phyloP scores from a whole-genome alignment of 352 stramenopile genomes.

The Globisporangium alternatum region DNA sequence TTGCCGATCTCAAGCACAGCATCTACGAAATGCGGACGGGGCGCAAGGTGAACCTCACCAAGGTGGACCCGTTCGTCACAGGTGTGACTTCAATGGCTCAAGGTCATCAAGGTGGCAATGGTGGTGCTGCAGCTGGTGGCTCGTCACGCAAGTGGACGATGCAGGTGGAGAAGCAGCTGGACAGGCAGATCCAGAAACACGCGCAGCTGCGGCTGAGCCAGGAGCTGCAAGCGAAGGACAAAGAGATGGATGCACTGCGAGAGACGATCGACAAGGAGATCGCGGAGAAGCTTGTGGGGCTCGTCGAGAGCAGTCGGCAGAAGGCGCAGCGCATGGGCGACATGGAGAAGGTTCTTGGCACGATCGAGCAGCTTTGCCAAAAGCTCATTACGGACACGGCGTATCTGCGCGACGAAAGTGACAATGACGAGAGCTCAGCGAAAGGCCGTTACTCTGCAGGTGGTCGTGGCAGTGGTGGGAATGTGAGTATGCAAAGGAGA shows the following conservation, averaged over 20 bases:
- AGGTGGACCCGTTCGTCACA: conserved; percentile 47
- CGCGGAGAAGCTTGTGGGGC: conserved; percentile 30
- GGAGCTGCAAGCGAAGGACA: conserved; percentile 18
- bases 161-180: conserved; percentile 38
- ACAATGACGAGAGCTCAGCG: conserved; percentile 13
- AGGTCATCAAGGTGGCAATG: background rate
- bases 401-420: conserved; percentile 32
- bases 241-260: conserved; percentile 21
- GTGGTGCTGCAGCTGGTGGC: conserved; percentile 6
- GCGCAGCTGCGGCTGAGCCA: conserved; percentile 15
- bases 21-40: conserved; percentile 45
- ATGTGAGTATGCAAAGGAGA: background rate
- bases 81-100: conserved; percentile 15
- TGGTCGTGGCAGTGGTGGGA: conserved; percentile 1
- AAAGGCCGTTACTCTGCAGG: conserved; percentile 5
- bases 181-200: conserved; percentile 47
- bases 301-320: conserved; percentile 54
- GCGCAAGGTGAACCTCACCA: conserved; percentile 35
- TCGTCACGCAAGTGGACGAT: conserved; percentile 47
- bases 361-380: conserved; percentile 67
- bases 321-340: conserved; percentile 58
- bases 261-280: conserved; percentile 46
- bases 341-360: conserved; percentile 51
- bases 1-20: conserved; percentile 41
- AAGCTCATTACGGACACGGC: conserved; percentile 56